Evolutionary conservation across 192 early-diverging fungal species (phyloP), one percentile per base, ranked within the genome.

Genomic region (Chytriomyces sp.): DNA sequence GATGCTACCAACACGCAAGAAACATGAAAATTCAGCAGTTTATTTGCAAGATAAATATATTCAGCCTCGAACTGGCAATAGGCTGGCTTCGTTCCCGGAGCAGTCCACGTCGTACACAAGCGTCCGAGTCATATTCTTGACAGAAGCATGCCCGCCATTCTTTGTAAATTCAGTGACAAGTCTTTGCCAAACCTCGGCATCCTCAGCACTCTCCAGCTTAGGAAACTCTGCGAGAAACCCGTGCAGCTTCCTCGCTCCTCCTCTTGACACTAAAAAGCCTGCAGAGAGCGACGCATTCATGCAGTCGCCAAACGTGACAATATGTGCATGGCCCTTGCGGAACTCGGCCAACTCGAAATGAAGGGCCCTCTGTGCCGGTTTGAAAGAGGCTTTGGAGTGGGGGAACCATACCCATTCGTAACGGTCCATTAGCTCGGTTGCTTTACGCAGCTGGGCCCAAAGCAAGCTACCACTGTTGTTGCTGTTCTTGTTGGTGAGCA

Each of bases 371-470:
- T 26, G 18, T 10, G 9, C 18, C 16, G 50, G 23, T 9, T 9
- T 5, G 45, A 62, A 28, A 9, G 8, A 0, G 44, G 45, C 18
- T 9, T 3, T 3, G 13, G 60, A 45, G 9, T 23, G n/a, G 23
- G 49, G 71, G 10, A 73, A 18, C 71, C 71, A 73, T 9, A 73
- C 59, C 13, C 44, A 45, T 9, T 73, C 71, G 45, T 62, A 73
- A 2, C 71, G 53, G 8, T 18, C 24, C 8, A 73, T 45, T 9
- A 73, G 60, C 16, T 45, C 44, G n/a, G 18, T 1, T 7, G 24
- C 60, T 44, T 16, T 23, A 13, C 60, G n/a, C 61, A 62, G 44
- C 60, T 62, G 28, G 26, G 7, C 7, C 28, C 35, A 9, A 10
- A 73, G 20, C 6, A 73, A 1, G 3, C 6, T 44, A 10, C 6